Evolutionary conservation across 495 filamentous ascomycete species (phyloP).

Genomic region (Aspergillus carlsbadensis): DNA sequence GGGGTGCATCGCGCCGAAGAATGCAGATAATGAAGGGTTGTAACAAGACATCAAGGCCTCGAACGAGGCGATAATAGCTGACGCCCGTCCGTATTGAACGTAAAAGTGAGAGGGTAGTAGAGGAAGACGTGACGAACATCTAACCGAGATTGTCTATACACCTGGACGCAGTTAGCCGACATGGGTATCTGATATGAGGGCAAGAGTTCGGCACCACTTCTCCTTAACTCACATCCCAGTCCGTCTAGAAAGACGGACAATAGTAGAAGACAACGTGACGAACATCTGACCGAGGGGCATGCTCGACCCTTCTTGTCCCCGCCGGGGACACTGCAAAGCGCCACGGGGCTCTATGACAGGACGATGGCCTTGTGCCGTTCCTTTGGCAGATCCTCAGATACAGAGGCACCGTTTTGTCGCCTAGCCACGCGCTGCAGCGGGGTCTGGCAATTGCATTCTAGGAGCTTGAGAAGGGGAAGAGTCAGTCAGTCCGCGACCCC

Average conservation of each 20-base stretch:
- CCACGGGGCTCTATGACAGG: not conserved
- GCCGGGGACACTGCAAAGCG: not conserved
- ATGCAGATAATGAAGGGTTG: no score
- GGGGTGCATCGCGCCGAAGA: no score
- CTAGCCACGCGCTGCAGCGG: not conserved
- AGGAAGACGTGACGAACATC: conserved; percentile 8
- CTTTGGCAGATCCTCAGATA: not conserved
- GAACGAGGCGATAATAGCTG: no score
- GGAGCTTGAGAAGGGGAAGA: no score
- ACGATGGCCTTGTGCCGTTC: not conserved
- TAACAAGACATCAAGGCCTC: no score
- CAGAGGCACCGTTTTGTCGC: conserved; percentile 6
- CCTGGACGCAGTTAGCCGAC: not conserved
- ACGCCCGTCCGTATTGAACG: no score
- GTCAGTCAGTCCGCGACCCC: no score
- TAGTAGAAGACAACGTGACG: not conserved
- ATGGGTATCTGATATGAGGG: not conserved
- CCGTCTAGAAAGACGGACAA: no score
- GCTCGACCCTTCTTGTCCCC: not conserved
- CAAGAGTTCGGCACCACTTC: no score
- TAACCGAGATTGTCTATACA: not conserved
- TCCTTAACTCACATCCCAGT: no score
- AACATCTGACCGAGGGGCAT: conserved; percentile 2
- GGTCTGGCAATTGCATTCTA: no score
- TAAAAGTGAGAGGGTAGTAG: no score